Evolutionary conservation across 2,329 filamentous ascomycete genomes (phyloP).

Genomic region (Fusarium begoniae): DNA sequence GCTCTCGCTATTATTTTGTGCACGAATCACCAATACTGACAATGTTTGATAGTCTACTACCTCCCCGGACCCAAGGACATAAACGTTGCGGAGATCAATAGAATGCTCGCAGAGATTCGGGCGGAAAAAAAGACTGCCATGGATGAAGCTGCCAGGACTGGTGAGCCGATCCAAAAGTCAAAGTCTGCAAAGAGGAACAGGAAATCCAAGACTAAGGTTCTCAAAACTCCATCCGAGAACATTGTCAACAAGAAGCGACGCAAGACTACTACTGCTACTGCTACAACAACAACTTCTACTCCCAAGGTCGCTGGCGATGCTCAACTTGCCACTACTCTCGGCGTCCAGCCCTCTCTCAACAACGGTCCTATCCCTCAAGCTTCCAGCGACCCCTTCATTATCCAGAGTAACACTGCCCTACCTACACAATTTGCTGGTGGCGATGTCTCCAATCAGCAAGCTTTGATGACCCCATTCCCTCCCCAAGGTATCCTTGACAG

Average conservation of each 20-base stretch:
- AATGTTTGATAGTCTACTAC: neutral
- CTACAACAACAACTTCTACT: neutral
- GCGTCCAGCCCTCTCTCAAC: neutral
- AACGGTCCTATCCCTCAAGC: neutral
- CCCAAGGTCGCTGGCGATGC: neutral
- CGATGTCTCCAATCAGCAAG: neutral
- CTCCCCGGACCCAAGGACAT: neutral
- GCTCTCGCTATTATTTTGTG: neutral
- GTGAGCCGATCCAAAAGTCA: neutral
- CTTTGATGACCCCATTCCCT: neutral
- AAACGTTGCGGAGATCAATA: neutral
- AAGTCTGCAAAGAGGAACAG: neutral
- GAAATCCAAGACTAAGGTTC: neutral
- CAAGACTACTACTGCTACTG: neutral
- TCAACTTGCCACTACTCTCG: neutral
- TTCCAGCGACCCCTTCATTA: neutral
- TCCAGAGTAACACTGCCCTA: neutral
- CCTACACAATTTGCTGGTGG: neutral
- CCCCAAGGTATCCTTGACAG: neutral
- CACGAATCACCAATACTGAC: neutral
- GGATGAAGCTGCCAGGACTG: neutral
- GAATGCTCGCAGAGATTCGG: neutral
- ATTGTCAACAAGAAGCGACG: conserved; percentile 12
- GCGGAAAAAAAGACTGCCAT: neutral
- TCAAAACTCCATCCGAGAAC: neutral